These are phyloP conservation scores for Ensete ventricosum DNA, from an alignment of 176 grass and related monocot genomes.

Conservation along the genomic window DNA sequence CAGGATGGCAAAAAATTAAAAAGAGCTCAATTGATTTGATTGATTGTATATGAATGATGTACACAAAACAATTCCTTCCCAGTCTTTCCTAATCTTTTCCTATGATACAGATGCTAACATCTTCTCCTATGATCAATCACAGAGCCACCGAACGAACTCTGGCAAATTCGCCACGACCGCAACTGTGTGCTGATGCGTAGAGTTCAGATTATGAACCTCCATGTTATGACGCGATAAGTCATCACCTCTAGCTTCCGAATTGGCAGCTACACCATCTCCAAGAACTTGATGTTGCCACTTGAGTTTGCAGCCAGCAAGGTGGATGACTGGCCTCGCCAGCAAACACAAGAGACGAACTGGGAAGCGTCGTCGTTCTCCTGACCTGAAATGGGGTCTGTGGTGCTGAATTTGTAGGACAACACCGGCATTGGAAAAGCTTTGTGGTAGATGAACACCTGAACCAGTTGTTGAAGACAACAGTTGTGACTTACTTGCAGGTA, in stretches of 20 bases:
- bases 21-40: constrained; percentile 28
- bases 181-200: constrained; percentile 3
- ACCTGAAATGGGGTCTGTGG: constrained; percentile 65
- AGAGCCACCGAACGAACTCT: neutral
- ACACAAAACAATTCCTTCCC: constrained; percentile 53
- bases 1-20: neutral
- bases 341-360: constrained; percentile 97
- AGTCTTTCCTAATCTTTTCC: constrained; percentile 25
- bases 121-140: constrained; percentile 13
- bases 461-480: constrained; percentile 3
- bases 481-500: neutral
- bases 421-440: constrained; percentile 96
- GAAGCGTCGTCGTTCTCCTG: constrained; percentile 63
- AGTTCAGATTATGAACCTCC: neutral
- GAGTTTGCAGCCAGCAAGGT: constrained; percentile 90
- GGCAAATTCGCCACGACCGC: constrained; percentile 28
- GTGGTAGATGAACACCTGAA: constrained; percentile 92
- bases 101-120: constrained; percentile 54
- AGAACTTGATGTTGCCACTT: constrained; percentile 81
- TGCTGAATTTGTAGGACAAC: constrained; percentile 79
- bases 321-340: constrained; percentile 73
- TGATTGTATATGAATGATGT: constrained; percentile 68
- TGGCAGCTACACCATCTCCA: constrained; percentile 74
- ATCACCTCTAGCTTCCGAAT: neutral
- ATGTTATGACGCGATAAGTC: neutral